Base-by-base conservation (phyloP, 1,139 yeast species). In the Magnusiomyces fungicola region DNA sequence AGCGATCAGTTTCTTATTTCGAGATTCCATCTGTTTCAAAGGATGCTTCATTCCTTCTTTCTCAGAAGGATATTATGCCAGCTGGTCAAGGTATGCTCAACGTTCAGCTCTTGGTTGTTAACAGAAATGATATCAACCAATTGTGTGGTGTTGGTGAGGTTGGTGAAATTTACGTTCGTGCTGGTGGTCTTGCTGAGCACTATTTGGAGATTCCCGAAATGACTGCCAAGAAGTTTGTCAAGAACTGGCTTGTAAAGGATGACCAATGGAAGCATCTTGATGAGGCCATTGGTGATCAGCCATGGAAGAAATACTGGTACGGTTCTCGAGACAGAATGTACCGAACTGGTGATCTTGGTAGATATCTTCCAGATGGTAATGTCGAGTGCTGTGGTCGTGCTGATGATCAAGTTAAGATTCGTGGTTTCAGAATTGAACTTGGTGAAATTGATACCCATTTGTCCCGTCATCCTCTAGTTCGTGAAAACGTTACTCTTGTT, bases 341-440 rank as follows among this genome's bases (percentile, higher is more conserved):
- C 72, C 79, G 98, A 70, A 90, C 97, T 38, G 99, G 98, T 59
- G 99, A 94, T 69, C 74, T 92, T 59, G 99, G 99, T 47, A 81
- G 98, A 59, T 94, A 92, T 66, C 72, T 90, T 52, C 97, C 98
- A 4, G 96, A 89, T 62, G 98, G 98, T 53, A 87, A 92, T 69
- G 92, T 94, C 57, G 99, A 92, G 72, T 92, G 97, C 68, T 84
- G 95, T 66, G 99, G 99, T 52, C 81, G 99, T 67, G 98, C 98
- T 29, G 99, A 94, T 70, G 97, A 92, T 66, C 99, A 94, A 69
- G 97, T 94, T 55, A 94, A 94, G 69, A 92, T 94, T 56, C 81
- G 98, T 71, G 99, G 99, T 1, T 94, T 94, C 78, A 81, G 99
- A 71, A 94, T 94, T 57, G 98, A 94, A 69, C 74, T 94, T 51